Evolutionary conservation across 306 rosid species (phyloP).

Genomic region (Sechiopsis laciniata): DNA sequence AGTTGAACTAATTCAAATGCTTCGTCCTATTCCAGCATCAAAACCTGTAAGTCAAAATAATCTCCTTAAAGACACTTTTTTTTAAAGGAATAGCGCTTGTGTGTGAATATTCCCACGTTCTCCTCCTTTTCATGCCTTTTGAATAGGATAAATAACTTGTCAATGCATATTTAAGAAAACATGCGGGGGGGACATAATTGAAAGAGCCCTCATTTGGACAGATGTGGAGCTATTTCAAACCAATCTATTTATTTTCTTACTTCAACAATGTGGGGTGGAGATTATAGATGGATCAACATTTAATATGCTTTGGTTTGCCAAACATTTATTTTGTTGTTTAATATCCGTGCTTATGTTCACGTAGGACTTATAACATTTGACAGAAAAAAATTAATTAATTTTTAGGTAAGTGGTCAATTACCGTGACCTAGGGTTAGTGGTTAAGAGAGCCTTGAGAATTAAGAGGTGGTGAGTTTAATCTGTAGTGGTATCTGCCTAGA

Average conservation of each 20-base stretch:
- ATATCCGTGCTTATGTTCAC: too few species aligned
- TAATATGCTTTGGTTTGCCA: too few species aligned
- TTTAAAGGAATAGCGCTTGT: neutral
- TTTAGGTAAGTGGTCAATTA: too few species aligned
- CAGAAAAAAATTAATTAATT: too few species aligned
- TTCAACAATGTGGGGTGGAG: neutral
- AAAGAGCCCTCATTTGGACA: neutral
- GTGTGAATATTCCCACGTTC: conserved; percentile 2
- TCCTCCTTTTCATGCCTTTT: neutral
- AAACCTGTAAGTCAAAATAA: neutral
- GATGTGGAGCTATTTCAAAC: neutral
- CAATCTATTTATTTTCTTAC: neutral
- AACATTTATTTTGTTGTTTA: too few species aligned
- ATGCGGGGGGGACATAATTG: too few species aligned
- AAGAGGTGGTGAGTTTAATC: too few species aligned
- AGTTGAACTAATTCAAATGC: neutral
- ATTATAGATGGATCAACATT: neutral
- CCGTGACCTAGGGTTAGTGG: too few species aligned
- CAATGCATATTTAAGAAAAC: neutral
- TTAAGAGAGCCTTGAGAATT: too few species aligned
- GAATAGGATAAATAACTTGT: neutral
- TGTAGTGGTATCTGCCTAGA: too few species aligned
- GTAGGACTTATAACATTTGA: too few species aligned
- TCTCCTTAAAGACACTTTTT: neutral
- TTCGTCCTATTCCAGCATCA: neutral